These are phyloP conservation scores for Phialemonium atrogriseum DNA, from an alignment of 2,329 filamentous ascomycete genomes.

Conservation along the genomic window DNA sequence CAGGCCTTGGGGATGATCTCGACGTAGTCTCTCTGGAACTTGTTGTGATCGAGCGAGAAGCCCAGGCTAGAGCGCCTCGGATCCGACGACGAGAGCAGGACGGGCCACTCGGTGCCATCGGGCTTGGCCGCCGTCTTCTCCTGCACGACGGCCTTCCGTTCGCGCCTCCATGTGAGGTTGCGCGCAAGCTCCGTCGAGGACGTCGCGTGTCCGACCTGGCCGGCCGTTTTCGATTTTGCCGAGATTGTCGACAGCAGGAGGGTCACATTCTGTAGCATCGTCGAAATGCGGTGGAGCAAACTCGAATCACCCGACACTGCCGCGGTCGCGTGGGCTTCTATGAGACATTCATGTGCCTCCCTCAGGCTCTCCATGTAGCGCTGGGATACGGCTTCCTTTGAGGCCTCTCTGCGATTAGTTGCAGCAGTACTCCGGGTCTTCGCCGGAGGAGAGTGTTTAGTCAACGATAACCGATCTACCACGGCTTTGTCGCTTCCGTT, in stretches of 20 bases:
- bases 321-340: conserved; percentile 53
- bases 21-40: conserved; percentile 73
- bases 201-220: conserved; percentile 49
- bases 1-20: conserved; percentile 77
- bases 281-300: conserved; percentile 54
- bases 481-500: conserved; percentile 27
- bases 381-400: conserved; percentile 19
- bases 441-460: conserved; percentile 26
- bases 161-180: conserved; percentile 59
- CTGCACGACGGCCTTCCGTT: conserved; percentile 44
- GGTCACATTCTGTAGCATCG: conserved; percentile 55
- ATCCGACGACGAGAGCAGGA: conserved; percentile 18
- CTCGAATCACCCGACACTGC: conserved; percentile 46
- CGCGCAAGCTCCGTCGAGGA: conserved; percentile 62
- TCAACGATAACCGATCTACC: conserved; percentile 25
- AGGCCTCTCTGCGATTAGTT: conserved; percentile 9
- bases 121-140: conserved; percentile 34
- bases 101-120: conserved; percentile 24
- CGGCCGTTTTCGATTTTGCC: conserved; percentile 33
- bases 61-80: conserved; percentile 35
- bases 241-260: conserved; percentile 58
- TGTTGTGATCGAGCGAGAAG: conserved; percentile 42
- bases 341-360: conserved; percentile 57
- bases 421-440: conserved; percentile 16
- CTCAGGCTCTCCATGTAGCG: conserved; percentile 52